Conservation (phyloP, 139 green algal species). For the Edaphochlamys debaryana region DNA sequence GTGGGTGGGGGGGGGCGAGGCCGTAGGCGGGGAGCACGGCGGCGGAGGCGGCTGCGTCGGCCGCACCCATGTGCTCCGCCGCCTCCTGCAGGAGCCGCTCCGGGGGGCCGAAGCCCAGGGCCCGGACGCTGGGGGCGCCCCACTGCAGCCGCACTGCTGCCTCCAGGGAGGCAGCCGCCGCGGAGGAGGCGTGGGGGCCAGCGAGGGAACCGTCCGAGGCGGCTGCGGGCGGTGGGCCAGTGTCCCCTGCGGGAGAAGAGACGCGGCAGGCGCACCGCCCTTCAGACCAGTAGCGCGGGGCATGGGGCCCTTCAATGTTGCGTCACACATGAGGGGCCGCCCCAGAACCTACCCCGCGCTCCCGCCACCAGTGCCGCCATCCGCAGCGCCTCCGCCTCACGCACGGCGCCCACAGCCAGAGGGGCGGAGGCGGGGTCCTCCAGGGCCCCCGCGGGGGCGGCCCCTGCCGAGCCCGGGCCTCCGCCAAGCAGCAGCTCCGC, state of each 20-base stretch:
- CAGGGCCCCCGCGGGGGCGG: neutral
- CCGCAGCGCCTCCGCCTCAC: neutral
- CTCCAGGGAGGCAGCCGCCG: neutral
- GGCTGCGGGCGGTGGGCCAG: neutral
- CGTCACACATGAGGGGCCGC: too few relatives aligned
- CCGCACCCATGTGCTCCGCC: too few relatives aligned
- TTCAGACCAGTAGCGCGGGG: too few relatives aligned
- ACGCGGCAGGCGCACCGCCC: too few relatives aligned
- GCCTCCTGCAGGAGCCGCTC: neutral
- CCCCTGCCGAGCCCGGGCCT: neutral
- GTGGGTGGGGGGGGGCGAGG: neutral
- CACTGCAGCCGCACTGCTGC: constrained; percentile 5
- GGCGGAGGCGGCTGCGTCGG: too few relatives aligned
- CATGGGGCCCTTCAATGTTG: too few relatives aligned
- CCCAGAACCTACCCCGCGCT: neutral
- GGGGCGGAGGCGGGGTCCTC: too few relatives aligned
- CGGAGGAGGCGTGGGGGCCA: neutral
- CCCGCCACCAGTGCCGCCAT: constrained; percentile 10
- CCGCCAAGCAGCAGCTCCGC: neutral
- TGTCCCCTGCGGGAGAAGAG: too few relatives aligned
- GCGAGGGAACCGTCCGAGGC: too few relatives aligned
- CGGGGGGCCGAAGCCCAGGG: neutral
- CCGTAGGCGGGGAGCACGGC: constrained; percentile 5
- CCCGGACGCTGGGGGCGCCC: neutral
- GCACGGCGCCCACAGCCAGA: neutral